phyloP scores from a whole-genome alignment of 2,329 filamentous ascomycete genomes.

The Fusarium circinatum region DNA sequence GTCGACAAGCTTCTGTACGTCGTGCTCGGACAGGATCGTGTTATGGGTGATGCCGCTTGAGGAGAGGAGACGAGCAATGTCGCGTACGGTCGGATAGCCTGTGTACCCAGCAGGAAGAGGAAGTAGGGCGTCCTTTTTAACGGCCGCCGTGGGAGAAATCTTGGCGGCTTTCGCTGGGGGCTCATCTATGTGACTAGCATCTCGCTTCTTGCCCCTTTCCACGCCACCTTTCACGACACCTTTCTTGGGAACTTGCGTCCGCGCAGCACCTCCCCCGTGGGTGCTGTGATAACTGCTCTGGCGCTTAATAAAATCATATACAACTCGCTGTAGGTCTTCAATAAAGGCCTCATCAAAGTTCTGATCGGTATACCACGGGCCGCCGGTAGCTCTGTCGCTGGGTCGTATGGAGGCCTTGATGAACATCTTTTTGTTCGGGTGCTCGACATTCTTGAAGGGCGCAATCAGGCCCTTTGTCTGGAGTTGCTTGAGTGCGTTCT shows the following conservation, averaged over 20 bases:
- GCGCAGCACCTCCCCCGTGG: constrained; percentile 46
- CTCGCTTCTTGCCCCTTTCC: constrained; percentile 61
- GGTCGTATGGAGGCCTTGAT: constrained; percentile 88
- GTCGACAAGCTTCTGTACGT: constrained; percentile 87
- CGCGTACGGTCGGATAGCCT: constrained; percentile 81
- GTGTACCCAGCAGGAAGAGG: constrained; percentile 74
- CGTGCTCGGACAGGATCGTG: constrained; percentile 74
- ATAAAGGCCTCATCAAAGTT: constrained; percentile 92
- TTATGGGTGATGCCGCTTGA: constrained; percentile 76
- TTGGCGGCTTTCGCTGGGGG: constrained; percentile 46
- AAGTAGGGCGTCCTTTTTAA: constrained; percentile 55
- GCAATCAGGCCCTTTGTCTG: constrained; percentile 85
- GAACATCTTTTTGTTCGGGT: constrained; percentile 93
- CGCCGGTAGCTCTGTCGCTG: constrained; percentile 89
- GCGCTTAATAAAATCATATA: constrained; percentile 78
- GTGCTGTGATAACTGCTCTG: constrained; percentile 74
- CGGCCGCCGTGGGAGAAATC: constrained; percentile 26
- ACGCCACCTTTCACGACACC: constrained; percentile 62
- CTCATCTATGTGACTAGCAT: constrained; percentile 54
- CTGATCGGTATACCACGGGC: constrained; percentile 93
- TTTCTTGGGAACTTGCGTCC: constrained; percentile 65
- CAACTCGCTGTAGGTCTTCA: constrained; percentile 75
- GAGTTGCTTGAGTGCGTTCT: constrained; percentile 84
- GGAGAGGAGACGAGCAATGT: constrained; percentile 81
- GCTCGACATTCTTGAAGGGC: constrained; percentile 90